Conservation (phyloP, 495 filamentous ascomycete genomes). For the Penicillium tannophilum region DNA sequence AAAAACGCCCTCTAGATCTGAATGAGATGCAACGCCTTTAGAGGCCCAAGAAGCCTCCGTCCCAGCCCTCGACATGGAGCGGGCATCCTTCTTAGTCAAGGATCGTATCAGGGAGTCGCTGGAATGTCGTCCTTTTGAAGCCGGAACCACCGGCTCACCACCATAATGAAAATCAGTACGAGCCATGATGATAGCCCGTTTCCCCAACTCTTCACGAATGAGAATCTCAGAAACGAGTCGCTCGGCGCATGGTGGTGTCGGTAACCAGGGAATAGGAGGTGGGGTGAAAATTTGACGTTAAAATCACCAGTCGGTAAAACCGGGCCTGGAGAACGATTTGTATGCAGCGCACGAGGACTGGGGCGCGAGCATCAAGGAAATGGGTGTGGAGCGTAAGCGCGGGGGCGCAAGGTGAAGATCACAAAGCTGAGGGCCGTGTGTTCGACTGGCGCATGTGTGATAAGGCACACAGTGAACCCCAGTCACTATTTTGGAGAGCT, state of each 20-base stretch:
- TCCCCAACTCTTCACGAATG: slow-evolving; percentile 14
- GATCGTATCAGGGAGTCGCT: slow-evolving; percentile 18
- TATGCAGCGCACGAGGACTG: neutral
- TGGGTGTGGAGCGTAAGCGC: slow-evolving; percentile 17
- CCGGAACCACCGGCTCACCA: slow-evolving; percentile 25
- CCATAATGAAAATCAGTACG: slow-evolving; percentile 23
- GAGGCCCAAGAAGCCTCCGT: slow-evolving; percentile 9
- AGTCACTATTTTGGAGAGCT: neutral
- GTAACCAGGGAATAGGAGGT: neutral
- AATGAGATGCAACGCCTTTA: slow-evolving; percentile 19
- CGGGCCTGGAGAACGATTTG: neutral
- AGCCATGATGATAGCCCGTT: slow-evolving; percentile 24
- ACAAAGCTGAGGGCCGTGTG: slow-evolving; percentile 17
- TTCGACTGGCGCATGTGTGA: slow-evolving; percentile 19
- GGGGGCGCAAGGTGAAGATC: slow-evolving; percentile 13
- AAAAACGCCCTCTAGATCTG: slow-evolving; percentile 13
- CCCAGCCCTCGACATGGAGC: slow-evolving; percentile 9
- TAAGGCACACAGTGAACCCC: slow-evolving; percentile 10
- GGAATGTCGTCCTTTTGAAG: slow-evolving; percentile 15
- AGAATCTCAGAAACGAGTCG: slow-evolving; percentile 14
- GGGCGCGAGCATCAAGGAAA: slow-evolving; percentile 5
- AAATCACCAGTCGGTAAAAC: neutral
- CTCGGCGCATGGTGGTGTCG: slow-evolving; percentile 21
- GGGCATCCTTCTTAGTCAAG: slow-evolving; percentile 12
- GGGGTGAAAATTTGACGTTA: neutral